Conservation (phyloP, 352 stramenopile genomes). For the Globisporangium recalcitrans region DNA sequence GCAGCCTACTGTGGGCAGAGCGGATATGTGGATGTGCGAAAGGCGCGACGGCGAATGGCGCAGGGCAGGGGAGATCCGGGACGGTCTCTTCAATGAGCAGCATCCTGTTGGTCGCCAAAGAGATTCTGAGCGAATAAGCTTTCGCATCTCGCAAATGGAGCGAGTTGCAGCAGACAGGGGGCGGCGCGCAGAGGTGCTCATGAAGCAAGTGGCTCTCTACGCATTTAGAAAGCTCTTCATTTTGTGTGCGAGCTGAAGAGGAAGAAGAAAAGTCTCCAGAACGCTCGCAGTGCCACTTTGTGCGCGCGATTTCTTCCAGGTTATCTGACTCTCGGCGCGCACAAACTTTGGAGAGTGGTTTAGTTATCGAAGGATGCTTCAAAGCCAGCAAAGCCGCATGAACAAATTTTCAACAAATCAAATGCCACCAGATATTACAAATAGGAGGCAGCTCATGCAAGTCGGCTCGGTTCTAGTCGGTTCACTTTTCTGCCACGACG, state of each 20-base stretch:
- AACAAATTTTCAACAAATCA: background rate
- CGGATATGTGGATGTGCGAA: constrained; percentile 5
- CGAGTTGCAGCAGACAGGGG: constrained; percentile 8
- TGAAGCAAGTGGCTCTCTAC: background rate
- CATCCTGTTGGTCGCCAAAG: background rate
- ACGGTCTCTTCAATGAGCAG: background rate
- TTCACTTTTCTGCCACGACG: constrained; percentile 2
- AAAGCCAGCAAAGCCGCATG: background rate
- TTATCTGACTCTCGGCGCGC: background rate
- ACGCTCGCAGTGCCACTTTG: background rate
- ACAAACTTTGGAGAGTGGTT: background rate
- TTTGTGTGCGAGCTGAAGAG: no score
- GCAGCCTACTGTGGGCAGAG: constrained; percentile 5
- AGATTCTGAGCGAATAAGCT: background rate
- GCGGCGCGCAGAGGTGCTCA: background rate
- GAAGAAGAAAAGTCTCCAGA: constrained; percentile 4
- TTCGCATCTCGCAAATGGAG: background rate
- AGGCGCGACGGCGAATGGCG: background rate
- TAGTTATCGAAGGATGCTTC: background rate
- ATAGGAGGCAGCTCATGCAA: background rate
- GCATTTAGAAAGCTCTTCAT: background rate
- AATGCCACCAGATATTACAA: background rate
- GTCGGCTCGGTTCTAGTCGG: constrained; percentile 6
- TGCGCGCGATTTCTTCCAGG: constrained; percentile 1
- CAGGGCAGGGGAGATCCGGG: background rate